Evolutionary conservation across 1,284 basidiomycete species (phyloP).

Genomic region (Cryptococcus sp.): DNA sequence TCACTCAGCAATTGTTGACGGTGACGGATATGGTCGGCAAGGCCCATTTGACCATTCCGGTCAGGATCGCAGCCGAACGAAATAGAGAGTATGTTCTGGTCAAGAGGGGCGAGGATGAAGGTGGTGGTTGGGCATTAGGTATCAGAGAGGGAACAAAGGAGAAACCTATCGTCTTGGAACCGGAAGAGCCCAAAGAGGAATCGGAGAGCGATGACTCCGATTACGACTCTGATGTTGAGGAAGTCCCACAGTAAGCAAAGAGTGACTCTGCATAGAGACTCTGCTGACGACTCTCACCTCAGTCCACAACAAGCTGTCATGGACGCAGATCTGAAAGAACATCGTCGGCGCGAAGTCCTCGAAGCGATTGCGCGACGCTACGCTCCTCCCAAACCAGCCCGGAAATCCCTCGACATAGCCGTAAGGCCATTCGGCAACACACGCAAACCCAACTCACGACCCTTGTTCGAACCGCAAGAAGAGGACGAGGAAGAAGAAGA

Average conservation of each 20-base stretch:
- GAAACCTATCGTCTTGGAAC: constrained; percentile 78
- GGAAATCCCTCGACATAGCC: constrained; percentile 33
- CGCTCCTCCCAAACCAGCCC: constrained; percentile 55
- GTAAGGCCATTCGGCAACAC: constrained; percentile 41
- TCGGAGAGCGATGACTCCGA: constrained; percentile 54
- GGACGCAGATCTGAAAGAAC: constrained; percentile 70
- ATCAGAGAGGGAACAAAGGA: constrained; percentile 73
- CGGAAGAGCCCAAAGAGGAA: constrained; percentile 31
- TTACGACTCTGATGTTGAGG: constrained; percentile 62
- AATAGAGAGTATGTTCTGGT: constrained; percentile 92
- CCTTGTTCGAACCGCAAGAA: constrained; percentile 63
- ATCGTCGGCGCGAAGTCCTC: constrained; percentile 67
- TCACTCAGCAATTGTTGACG: constrained; percentile 91
- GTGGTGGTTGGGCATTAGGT: constrained; percentile 92
- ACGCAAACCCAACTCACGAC: constrained; percentile 41
- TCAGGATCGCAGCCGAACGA: constrained; percentile 89
- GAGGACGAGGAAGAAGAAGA: constrained; percentile 56
- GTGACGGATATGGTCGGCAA: constrained; percentile 93
- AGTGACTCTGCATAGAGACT: not conserved
- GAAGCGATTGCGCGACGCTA: constrained; percentile 65
- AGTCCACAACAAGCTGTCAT: constrained; percentile 19
- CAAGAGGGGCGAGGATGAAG: constrained; percentile 75
- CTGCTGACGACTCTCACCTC: not conserved
- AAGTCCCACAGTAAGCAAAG: constrained; percentile 66
- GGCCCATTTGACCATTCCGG: constrained; percentile 79